Conservation (phyloP, 1,139 yeast genomes). For the Candida neerlandica region DNA sequence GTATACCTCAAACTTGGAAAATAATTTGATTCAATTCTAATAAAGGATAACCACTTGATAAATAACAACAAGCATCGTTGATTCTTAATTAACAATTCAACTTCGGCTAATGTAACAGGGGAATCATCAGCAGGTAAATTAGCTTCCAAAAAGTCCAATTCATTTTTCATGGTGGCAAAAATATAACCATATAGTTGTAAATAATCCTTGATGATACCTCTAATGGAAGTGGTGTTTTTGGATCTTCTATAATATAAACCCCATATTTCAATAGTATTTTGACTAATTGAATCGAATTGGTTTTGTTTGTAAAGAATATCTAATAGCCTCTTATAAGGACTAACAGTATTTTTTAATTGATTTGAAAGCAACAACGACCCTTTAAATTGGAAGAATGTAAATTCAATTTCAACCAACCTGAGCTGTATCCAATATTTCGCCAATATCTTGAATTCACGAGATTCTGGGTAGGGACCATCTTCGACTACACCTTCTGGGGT, state of each 20-base stretch:
- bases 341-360: slow-evolving; percentile 28
- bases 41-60: slow-evolving; percentile 35
- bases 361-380: slow-evolving; percentile 34
- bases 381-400: slow-evolving; percentile 33
- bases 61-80: slow-evolving; percentile 24
- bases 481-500: slow-evolving; percentile 2
- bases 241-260: slow-evolving; percentile 30
- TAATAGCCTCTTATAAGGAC: slow-evolving; percentile 27
- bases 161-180: slow-evolving; percentile 15
- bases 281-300: slow-evolving; percentile 14
- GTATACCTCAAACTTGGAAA: slow-evolving; percentile 37
- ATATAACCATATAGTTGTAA: slow-evolving; percentile 25
- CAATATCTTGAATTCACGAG: slow-evolving; percentile 23
- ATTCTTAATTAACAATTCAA: slow-evolving; percentile 23
- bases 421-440: slow-evolving; percentile 34
- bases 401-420: slow-evolving; percentile 32
- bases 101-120: slow-evolving; percentile 9
- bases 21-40: slow-evolving; percentile 32
- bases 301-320: slow-evolving; percentile 22
- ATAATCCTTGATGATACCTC: slow-evolving; percentile 24
- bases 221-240: slow-evolving; percentile 16
- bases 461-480: slow-evolving; percentile 14
- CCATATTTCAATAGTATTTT: slow-evolving; percentile 22
- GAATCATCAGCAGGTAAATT: neutral
- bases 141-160: slow-evolving; percentile 10